Evolutionary conservation across 371 early-diverging fungal genomes (phyloP).

Genomic region (Mortierella sp.): DNA sequence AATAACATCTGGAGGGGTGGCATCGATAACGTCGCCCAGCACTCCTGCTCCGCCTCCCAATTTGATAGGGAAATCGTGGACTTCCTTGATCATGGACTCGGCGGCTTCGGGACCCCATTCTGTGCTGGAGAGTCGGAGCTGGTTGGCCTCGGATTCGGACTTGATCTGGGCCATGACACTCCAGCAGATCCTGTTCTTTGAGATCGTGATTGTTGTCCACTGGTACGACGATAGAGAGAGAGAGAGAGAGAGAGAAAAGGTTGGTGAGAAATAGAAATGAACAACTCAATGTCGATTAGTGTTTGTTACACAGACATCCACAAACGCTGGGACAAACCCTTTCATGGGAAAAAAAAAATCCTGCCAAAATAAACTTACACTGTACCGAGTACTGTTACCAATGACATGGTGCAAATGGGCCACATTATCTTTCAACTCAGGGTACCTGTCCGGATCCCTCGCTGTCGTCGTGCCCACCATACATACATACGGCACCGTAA

Average conservation of each 20-base stretch:
- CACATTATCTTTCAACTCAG: not conserved
- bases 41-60: not conserved
- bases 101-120: slow-evolving; percentile 20
- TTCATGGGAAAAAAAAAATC: not conserved
- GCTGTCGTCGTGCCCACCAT: slow-evolving; percentile 15
- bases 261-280: not conserved
- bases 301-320: not conserved
- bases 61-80: slow-evolving; percentile 2
- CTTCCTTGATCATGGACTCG: slow-evolving; percentile 10
- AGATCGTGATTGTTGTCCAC: slow-evolving; percentile 5
- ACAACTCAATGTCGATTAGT: not conserved
- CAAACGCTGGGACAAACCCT: not conserved
- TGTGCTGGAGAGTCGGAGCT: not conserved
- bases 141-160: not conserved
- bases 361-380: not conserved
- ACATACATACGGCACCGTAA: slow-evolving; percentile 5
- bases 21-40: slow-evolving; percentile 23
- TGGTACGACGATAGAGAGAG: not conserved
- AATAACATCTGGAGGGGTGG: slow-evolving; percentile 1
- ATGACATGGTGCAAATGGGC: not conserved
- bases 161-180: slow-evolving; percentile 8
- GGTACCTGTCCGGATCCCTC: slow-evolving; percentile 3
- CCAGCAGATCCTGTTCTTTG: slow-evolving; percentile 3
- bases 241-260: not conserved
- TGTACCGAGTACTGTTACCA: not conserved